A percentile compares a stretch with the other conserved stretches of the same genome.
These are phyloP conservation scores for Beta vulgaris DNA, from an alignment of 148 eudicot genomes.

Conservation along the genomic window DNA sequence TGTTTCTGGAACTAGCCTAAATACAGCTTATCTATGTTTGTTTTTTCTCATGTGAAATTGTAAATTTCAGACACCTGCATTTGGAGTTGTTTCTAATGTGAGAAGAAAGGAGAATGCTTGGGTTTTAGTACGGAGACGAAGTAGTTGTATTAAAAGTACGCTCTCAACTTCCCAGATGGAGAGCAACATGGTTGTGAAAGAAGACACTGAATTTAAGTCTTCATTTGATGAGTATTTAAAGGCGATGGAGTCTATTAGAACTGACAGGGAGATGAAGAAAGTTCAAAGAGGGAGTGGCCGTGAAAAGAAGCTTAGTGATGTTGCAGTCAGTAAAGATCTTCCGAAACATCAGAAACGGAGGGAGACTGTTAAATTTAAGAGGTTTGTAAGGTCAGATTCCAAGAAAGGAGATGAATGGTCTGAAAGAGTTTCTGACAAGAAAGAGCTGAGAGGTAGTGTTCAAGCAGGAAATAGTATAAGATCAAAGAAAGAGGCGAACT, in stretches of 20 bases:
- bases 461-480: conserved; percentile 3
- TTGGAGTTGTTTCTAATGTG: conserved; percentile 28
- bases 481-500: conserved; percentile 11
- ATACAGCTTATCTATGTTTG: background rate
- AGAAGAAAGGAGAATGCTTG: conserved; percentile 27
- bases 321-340: conserved; percentile 12
- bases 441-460: background rate
- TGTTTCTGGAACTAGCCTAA: background rate
- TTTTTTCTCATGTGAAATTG: background rate
- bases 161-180: conserved; percentile 13
- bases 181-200: conserved; percentile 11
- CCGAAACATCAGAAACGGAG: conserved; percentile 6
- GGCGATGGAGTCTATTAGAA: conserved; percentile 67
- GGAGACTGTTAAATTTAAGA: conserved; percentile 5
- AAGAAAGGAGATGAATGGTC: background rate
- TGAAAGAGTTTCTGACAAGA: conserved; percentile 11
- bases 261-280: conserved; percentile 38
- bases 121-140: conserved; percentile 14
- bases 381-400: conserved; percentile 9
- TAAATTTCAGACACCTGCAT: conserved; percentile 30
- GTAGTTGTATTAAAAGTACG: conserved; percentile 2
- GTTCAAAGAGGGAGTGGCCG: conserved; percentile 17
- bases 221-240: conserved; percentile 81
- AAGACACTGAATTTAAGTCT: conserved; percentile 49
- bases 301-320: conserved; percentile 23